These are phyloP conservation scores for Terfezia claveryi DNA, from an alignment of 495 filamentous ascomycete genomes.

Conservation along the genomic window DNA sequence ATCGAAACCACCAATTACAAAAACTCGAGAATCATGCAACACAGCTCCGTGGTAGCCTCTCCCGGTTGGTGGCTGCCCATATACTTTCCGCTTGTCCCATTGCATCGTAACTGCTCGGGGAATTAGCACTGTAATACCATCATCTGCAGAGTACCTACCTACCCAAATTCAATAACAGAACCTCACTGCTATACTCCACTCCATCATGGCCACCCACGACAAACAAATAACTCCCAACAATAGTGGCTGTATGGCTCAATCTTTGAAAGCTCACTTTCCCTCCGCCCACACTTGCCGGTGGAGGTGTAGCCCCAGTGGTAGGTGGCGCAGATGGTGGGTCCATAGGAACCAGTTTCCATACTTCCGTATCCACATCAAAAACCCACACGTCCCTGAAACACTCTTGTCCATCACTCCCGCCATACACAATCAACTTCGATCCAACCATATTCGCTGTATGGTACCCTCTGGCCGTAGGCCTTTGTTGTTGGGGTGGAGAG, in stretches of 20 bases:
- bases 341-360: conserved; percentile 32
- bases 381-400: conserved; percentile 50
- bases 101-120: conserved; percentile 35
- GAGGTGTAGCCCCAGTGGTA: neutral
- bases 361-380: conserved; percentile 35
- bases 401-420: conserved; percentile 41
- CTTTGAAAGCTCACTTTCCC: conserved; percentile 29
- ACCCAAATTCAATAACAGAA: conserved; percentile 37
- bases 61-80: conserved; percentile 37
- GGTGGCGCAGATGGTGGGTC: conserved; percentile 7
- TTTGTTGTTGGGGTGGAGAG: conserved; percentile 8
- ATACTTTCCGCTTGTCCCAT: conserved; percentile 40
- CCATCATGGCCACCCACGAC: conserved; percentile 45
- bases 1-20: conserved; percentile 42
- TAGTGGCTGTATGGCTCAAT: conserved; percentile 40
- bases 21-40: conserved; percentile 35
- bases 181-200: conserved; percentile 42
- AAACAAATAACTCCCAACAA: conserved; percentile 44
- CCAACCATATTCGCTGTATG: conserved; percentile 51
- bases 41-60: conserved; percentile 42
- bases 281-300: neutral
- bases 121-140: neutral
- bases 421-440: conserved; percentile 42
- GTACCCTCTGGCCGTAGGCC: conserved; percentile 39
- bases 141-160: neutral